phyloP scores from a whole-genome alignment of 192 early-diverging fungal species.

The Cladochytrium replicatum region DNA sequence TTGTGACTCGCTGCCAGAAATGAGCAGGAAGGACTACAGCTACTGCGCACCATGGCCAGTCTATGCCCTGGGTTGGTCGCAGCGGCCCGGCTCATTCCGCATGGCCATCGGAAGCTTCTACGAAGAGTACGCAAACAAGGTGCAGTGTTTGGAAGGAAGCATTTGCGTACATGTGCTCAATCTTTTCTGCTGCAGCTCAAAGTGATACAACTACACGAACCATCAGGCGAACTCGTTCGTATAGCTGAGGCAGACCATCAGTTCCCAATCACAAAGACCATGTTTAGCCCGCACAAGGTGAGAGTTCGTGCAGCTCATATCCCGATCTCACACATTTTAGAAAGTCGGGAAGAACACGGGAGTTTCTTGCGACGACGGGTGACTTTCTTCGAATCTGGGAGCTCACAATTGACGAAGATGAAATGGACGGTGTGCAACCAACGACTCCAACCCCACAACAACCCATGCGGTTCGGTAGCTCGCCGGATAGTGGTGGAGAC shows the following conservation, averaged over 20 bases:
- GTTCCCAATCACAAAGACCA: slow-evolving; percentile 85
- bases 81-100: slow-evolving; percentile 60
- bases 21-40: no score
- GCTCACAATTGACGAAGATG: slow-evolving; percentile 40
- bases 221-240: slow-evolving; percentile 51
- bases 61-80: slow-evolving; percentile 83
- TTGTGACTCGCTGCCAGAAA: no score
- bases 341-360: slow-evolving; percentile 32
- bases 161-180: neutral
- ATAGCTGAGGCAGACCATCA: slow-evolving; percentile 68
- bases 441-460: neutral
- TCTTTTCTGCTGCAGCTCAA: neutral
- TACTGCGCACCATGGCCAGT: slow-evolving; percentile 64
- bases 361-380: slow-evolving; percentile 79
- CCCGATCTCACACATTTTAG: slow-evolving; percentile 1
- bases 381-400: slow-evolving; percentile 90
- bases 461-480: neutral
- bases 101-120: slow-evolving; percentile 58
- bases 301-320: neutral
- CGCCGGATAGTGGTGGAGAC: neutral
- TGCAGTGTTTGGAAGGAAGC: no score
- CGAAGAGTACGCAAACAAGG: slow-evolving; percentile 29
- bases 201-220: neutral
- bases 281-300: slow-evolving; percentile 74
- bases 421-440: no score